These are phyloP conservation scores for Pichia membranifaciens DNA, from an alignment of 805 yeast species.

Conservation along the genomic window DNA sequence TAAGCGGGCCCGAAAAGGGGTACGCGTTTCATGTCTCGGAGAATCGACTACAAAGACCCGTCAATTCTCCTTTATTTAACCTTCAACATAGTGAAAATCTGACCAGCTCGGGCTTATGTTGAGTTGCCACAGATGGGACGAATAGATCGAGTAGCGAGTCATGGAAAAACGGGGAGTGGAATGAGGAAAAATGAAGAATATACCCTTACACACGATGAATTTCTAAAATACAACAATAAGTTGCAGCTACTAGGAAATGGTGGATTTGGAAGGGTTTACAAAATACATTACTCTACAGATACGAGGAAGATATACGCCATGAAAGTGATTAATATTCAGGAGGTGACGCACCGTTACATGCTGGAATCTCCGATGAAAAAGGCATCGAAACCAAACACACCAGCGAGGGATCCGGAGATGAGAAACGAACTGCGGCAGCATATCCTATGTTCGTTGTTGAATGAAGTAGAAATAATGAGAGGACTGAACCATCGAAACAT, in stretches of 20 bases:
- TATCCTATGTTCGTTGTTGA: slow-evolving; percentile 38
- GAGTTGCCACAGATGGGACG: no score
- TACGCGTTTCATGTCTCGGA: no score
- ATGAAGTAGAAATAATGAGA: slow-evolving; percentile 61
- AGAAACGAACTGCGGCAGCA: slow-evolving; percentile 12
- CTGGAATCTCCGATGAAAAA: slow-evolving; percentile 9
- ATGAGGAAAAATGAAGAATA: neutral
- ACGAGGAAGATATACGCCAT: slow-evolving; percentile 19
- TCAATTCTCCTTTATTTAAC: no score
- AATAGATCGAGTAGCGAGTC: neutral
- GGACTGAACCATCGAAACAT: slow-evolving; percentile 61
- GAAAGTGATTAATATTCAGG: slow-evolving; percentile 15
- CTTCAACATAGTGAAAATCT: no score
- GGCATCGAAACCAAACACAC: neutral
- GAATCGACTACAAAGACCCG: no score
- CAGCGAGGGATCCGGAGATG: neutral
- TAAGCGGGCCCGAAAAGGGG: no score
- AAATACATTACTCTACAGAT: slow-evolving; percentile 9
- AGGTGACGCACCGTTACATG: slow-evolving; percentile 1
- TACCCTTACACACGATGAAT: neutral
- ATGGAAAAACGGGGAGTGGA: neutral
- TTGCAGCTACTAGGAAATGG: slow-evolving; percentile 61
- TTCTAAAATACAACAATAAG: neutral
- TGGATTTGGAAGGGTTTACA: slow-evolving; percentile 84
- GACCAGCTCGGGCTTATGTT: no score